phyloP scores from a whole-genome alignment of 805 yeast species.

The Candida oleophila region DNA sequence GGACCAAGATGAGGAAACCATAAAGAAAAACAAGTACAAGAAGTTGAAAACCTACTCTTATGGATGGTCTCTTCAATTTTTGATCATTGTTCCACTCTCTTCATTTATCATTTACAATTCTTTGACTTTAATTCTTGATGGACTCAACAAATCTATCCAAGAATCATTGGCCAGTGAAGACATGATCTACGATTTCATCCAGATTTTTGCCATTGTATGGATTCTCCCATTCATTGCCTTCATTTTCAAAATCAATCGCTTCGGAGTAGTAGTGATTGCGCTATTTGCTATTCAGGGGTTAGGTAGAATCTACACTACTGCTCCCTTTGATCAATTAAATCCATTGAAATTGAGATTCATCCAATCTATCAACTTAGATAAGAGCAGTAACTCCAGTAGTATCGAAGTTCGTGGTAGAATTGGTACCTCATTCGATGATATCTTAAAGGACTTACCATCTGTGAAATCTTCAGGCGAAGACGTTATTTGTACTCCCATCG shows the following conservation, averaged over 20 bases:
- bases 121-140: constrained; percentile 60
- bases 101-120: constrained; percentile 52
- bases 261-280: constrained; percentile 42
- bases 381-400: constrained; percentile 24
- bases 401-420: constrained; percentile 52
- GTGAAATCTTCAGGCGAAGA: constrained; percentile 34
- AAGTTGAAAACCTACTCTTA: constrained; percentile 51
- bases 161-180: constrained; percentile 53
- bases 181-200: constrained; percentile 27
- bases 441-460: constrained; percentile 65
- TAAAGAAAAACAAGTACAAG: constrained; percentile 17
- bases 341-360: constrained; percentile 76
- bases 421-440: constrained; percentile 41
- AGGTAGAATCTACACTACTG: constrained; percentile 33
- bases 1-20: constrained; percentile 15
- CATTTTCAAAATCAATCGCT: constrained; percentile 61
- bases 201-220: constrained; percentile 29
- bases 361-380: constrained; percentile 55
- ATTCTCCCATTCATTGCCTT: constrained; percentile 62
- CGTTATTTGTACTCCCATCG: constrained; percentile 33
- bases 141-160: constrained; percentile 67
- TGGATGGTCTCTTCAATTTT: constrained; percentile 80
- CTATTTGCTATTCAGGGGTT: constrained; percentile 37
- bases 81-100: constrained; percentile 65
- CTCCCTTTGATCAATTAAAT: constrained; percentile 58